These are phyloP conservation scores for Lenwebbia sp. DNA, from an alignment of 345 rosid species.

Conservation along the genomic window DNA sequence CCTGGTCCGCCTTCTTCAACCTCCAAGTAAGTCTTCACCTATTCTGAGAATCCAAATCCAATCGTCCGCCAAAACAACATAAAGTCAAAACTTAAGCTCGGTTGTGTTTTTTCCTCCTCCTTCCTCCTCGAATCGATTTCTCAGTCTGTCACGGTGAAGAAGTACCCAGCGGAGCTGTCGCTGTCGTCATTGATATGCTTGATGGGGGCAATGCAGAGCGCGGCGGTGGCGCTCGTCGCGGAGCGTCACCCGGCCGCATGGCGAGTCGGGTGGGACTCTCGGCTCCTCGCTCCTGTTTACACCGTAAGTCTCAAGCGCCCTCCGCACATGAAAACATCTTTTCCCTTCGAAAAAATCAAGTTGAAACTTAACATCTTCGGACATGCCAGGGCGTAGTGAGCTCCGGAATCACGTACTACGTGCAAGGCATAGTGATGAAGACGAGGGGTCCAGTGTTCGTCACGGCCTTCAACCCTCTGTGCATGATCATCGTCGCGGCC, in stretches of 20 bases:
- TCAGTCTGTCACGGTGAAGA: constrained; percentile 53
- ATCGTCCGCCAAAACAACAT: not conserved
- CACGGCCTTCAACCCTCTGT: constrained; percentile 69
- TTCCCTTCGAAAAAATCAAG: not conserved
- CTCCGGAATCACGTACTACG: constrained; percentile 63
- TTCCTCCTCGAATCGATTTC: not conserved
- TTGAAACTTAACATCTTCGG: not conserved
- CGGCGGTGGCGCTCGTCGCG: constrained; percentile 26
- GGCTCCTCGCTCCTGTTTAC: constrained; percentile 63
- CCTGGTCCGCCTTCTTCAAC: constrained; percentile 66
- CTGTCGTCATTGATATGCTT: constrained; percentile 55
- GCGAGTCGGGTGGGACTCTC: constrained; percentile 62
- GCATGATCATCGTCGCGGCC: constrained; percentile 59
- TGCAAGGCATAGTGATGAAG: constrained; percentile 70
- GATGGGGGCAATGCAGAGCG: constrained; percentile 49
- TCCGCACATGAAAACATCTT: not conserved
- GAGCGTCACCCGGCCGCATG: constrained; percentile 44
- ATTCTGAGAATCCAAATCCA: not conserved
- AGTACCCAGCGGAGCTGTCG: constrained; percentile 53
- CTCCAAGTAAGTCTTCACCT: constrained; percentile 27
- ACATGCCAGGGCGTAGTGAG: constrained; percentile 41
- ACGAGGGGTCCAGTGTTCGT: constrained; percentile 69
- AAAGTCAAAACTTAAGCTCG: not conserved
- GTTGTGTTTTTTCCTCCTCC: not conserved
- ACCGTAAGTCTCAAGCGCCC: constrained; percentile 14